Evolutionary conservation across 163 green algal species (phyloP).

Genomic region (Scenedesmus sp.): DNA sequence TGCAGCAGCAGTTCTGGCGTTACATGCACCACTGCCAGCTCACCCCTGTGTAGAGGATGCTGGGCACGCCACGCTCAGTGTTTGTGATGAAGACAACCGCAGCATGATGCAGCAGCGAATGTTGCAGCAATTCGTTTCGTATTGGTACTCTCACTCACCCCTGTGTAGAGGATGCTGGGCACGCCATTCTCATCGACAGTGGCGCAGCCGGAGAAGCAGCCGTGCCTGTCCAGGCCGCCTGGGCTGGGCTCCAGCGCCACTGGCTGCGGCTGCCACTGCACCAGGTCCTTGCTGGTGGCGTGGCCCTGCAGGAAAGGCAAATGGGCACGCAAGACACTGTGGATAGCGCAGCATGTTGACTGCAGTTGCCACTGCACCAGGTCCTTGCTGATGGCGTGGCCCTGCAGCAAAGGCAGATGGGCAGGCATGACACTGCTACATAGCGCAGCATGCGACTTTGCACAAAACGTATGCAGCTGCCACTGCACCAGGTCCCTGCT

Average conservation of each 20-base stretch:
- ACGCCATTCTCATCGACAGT: slow-evolving; percentile 69
- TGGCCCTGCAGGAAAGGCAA: slow-evolving; percentile 55
- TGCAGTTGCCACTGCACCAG: slow-evolving; percentile 69
- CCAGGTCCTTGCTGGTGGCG: slow-evolving; percentile 71
- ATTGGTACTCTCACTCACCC: slow-evolving; percentile 47
- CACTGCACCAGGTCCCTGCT: neutral
- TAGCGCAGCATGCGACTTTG: no score
- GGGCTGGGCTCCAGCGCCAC: slow-evolving; percentile 74
- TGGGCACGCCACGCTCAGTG: slow-evolving; percentile 60
- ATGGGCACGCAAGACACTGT: neutral
- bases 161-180: slow-evolving; percentile 81
- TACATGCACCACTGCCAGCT: neutral
- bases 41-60: slow-evolving; percentile 82
- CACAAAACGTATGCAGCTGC: no score
- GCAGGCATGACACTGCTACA: no score
- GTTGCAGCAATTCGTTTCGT: neutral
- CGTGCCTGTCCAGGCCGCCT: slow-evolving; percentile 41
- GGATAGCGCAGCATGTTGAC: no score
- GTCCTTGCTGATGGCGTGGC: slow-evolving; percentile 67
- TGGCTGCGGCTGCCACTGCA: slow-evolving; percentile 79
- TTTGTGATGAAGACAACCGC: no score
- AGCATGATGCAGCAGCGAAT: no score
- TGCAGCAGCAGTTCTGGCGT: no score
- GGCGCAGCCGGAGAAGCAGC: slow-evolving; percentile 72
- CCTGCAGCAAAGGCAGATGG: neutral